phyloP scores from a whole-genome alignment of 1,284 basidiomycete genomes.

The Stygiomarasmius scandens region DNA sequence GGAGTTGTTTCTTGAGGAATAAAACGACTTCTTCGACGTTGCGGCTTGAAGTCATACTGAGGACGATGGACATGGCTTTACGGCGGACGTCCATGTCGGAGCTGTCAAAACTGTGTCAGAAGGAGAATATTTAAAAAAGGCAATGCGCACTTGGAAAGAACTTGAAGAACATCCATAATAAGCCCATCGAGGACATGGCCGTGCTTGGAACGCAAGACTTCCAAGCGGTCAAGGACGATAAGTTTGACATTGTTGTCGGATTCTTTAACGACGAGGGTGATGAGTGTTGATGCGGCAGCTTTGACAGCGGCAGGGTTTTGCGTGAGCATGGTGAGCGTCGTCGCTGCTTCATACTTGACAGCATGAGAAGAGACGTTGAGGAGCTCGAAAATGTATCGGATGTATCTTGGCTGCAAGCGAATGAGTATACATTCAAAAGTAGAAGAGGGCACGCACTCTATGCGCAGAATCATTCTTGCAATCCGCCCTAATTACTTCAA shows the following conservation, averaged over 20 bases:
- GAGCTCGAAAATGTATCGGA: conserved; percentile 92
- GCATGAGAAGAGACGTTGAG: conserved; percentile 90
- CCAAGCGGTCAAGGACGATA: conserved; percentile 94
- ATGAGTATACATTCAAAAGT: conserved; percentile 3
- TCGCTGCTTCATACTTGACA: conserved; percentile 98
- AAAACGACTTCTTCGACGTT: conserved; percentile 98
- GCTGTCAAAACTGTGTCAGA: conserved; percentile 41
- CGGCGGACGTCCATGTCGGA: conserved; percentile 97
- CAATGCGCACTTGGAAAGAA: conserved; percentile 72
- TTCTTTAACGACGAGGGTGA: conserved; percentile 92
- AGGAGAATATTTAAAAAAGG: background rate
- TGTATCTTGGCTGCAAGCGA: conserved; percentile 76
- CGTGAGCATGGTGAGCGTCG: conserved; percentile 91
- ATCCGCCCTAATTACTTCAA: conserved; percentile 93
- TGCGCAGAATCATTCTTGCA: conserved; percentile 84
- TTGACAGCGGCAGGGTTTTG: conserved; percentile 97
- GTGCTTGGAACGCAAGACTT: conserved; percentile 83
- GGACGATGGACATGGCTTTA: conserved; percentile 88
- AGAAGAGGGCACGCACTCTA: conserved; percentile 53
- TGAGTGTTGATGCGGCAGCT: conserved; percentile 89
- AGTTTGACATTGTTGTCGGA: conserved; percentile 99
- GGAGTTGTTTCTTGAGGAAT: conserved; percentile 98
- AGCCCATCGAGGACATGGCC: conserved; percentile 91
- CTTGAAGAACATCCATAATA: conserved; percentile 95
- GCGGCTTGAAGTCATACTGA: conserved; percentile 93